Base-by-base conservation (phyloP, 352 stramenopile genomes). In the Phytophthora foliorum region DNA sequence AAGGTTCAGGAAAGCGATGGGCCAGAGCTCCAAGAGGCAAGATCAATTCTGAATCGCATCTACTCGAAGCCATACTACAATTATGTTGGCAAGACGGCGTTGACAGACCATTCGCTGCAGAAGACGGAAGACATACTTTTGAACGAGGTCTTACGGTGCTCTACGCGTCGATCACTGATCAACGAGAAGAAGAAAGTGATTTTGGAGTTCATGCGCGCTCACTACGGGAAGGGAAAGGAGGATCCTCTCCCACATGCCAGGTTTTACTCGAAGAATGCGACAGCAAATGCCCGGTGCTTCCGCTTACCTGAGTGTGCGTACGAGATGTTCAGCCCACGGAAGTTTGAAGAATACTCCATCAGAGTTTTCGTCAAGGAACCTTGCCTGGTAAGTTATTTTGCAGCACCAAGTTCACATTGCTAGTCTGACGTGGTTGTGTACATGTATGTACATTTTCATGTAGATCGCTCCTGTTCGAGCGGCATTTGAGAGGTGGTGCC, bases 181-280 rank as follows among this genome's bases (percentile, higher is more conserved):
- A 38, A 80, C 13, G 69, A 90, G 16, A 79, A 71, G 17, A 66
- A 90, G 0, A 63, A 83, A 17, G 65, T 97, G 6, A 94, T 97
- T 39, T 59, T 95, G 13, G 86, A 97, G 51, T 85, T 93, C 49
- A 88, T 95, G 59, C 72, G 74, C 11, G 73, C 95, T 21, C 88
- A 97, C 53, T 91, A 85, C 49, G 91, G 91, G n/a, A 96, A 97
- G 55, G 87, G 86, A 2, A 77, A 80, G 2, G 46, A 82, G 9
- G 88, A 97, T 52, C 91, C 90, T 24, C 55, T 97, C 4, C 59
- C 84, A 13, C 61, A 86, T 24, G 76, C 94, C 6, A 80, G 87
- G 10, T 97, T 97, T 48, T 97, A 93, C 64, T 76, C 75, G 9
- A 94, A 96, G 72, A 79, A 85, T 39, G 82, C 84, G 10, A 77